Base-by-base conservation (phyloP, 805 yeast genomes). In the Ogataea pilisensis region DNA sequence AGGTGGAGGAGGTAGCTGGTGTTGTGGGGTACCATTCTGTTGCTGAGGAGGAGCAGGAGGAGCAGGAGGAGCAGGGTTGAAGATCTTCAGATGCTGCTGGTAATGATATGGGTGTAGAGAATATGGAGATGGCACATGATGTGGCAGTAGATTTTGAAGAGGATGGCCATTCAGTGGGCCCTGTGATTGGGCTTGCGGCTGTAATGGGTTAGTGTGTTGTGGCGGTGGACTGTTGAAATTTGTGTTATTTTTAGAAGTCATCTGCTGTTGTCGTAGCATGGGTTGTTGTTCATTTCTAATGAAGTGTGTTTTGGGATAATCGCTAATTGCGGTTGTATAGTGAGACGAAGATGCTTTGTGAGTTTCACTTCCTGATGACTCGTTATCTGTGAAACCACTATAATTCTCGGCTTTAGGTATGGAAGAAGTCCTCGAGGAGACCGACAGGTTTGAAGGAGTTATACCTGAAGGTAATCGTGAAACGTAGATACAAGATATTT, bases 401-500 rank as follows among this genome's bases (percentile, higher is more conserved):
- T 8, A 27, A 12, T 19, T 19, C 18, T 13, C 17, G 21, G 27
- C 28, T 19, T 19, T 21, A 12, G 20, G 6, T n/a, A 28, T 7
- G 9, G 9, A 3, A 13, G 17, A 11, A 1, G 17, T 27, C 9
- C 3, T 29, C 4, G 2, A 13, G 13, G 27, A 22, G 5, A 14
- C 12, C 3, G 16, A 13, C 8, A 11, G 2, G 16, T 29, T 21
- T 7, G 22, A n/a, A 9, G 31, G 19, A 8, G 22, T 29, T 28
- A 30, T 24, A 9, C 21, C 28, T 12, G 31, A 33, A 3, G 44
- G 37, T 18, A 38, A 18, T 27, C 22, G 32, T n/a, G 50, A 28
- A 3, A 43, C 31, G 33, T 59, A 60, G 5, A 51, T 45, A 41
- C 64, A 61, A 2, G 53, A 39, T 16, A 53, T 55, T 8, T 44